Evolutionary conservation across 1,284 basidiomycete genomes (phyloP).

Genomic region (Flammula alnicola): DNA sequence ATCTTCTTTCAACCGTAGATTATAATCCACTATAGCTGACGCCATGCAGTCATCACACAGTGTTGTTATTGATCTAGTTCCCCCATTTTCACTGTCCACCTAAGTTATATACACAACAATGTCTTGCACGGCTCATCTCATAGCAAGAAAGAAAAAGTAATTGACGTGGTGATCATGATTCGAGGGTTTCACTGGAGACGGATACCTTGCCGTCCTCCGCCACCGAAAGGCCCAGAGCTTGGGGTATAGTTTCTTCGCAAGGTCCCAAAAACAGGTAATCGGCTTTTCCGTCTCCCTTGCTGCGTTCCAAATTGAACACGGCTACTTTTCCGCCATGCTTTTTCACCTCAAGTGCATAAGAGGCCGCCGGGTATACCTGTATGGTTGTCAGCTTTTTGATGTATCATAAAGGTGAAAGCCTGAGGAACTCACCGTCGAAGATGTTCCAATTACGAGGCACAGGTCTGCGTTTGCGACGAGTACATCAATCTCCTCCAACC

Average conservation of each 20-base stretch:
- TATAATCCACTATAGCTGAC: too few relatives aligned
- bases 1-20: too few relatives aligned
- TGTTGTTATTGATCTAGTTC: not conserved
- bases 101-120: too few relatives aligned
- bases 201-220: constrained; percentile 19
- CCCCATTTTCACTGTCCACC: too few relatives aligned
- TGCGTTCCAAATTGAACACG: constrained; percentile 64
- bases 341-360: constrained; percentile 38
- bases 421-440: constrained; percentile 51
- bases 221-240: constrained; percentile 35
- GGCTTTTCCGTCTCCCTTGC: constrained; percentile 44
- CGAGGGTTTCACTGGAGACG: not conserved
- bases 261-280: constrained; percentile 55
- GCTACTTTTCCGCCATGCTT: constrained; percentile 49
- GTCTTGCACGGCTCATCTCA: too few relatives aligned
- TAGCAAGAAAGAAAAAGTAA: too few relatives aligned
- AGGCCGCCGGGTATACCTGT: constrained; percentile 46
- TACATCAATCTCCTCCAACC: constrained; percentile 48
- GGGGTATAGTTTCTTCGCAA: constrained; percentile 49
- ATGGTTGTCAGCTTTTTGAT: not conserved
- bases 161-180: not conserved
- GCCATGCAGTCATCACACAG: too few relatives aligned
- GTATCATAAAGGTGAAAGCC: not conserved
- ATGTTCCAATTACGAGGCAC: constrained; percentile 67
- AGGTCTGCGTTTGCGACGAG: constrained; percentile 57